Evolutionary conservation across 2,329 filamentous ascomycete species (phyloP).

Genomic region (Fusarium phyllophilum): DNA sequence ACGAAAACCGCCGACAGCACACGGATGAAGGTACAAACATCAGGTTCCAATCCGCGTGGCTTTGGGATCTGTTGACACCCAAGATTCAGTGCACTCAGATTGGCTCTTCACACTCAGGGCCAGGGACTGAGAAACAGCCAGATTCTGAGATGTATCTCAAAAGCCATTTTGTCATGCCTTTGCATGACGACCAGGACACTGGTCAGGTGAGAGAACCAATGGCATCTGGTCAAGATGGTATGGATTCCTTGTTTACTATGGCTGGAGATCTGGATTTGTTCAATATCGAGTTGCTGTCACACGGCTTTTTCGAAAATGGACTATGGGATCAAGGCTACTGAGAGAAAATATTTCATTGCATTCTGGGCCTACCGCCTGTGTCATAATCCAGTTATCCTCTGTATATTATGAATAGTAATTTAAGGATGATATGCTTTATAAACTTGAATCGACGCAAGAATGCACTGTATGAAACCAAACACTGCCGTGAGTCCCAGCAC

Average conservation of each 20-base stretch:
- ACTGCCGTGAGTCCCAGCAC: not conserved
- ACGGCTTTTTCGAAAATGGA: not conserved
- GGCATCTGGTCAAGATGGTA: not conserved
- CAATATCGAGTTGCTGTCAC: not conserved
- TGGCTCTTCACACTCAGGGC: fast-evolving
- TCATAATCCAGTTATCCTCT: not conserved
- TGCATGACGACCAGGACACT: not conserved
- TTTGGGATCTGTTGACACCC: not conserved
- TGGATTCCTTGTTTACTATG: not conserved
- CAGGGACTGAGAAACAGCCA: not conserved
- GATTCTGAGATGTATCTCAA: not conserved
- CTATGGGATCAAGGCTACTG: not conserved
- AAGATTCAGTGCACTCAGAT: not conserved
- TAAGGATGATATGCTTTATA: not conserved
- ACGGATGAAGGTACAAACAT: not conserved
- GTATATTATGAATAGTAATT: not conserved
- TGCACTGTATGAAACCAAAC: not conserved
- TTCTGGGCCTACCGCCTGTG: not conserved
- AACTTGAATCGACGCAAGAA: not conserved
- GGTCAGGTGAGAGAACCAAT: fast-evolving
- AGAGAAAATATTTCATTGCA: fast-evolving
- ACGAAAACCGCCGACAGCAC: not conserved
- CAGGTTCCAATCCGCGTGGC: fast-evolving
- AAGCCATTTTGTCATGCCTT: not conserved
- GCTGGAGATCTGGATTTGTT: not conserved